Conservation (phyloP, 495 filamentous ascomycete genomes). For the Melanomma pulvis-pyrius region DNA sequence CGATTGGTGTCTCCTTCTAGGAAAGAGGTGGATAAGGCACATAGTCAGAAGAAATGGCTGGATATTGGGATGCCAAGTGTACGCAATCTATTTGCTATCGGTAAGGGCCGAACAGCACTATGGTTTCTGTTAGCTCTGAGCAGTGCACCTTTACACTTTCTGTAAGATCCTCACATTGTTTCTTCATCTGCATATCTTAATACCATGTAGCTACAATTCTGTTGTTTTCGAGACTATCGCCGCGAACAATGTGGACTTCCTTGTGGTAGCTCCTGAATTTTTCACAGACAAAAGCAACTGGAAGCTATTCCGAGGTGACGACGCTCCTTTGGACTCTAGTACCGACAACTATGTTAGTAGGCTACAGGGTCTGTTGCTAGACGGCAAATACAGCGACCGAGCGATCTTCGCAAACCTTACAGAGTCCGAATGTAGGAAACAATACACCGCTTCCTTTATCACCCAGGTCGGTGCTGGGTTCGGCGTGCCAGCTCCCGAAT, state of each 20-base stretch:
- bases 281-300: constrained; percentile 18
- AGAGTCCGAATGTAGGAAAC: not conserved
- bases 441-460: constrained; percentile 10
- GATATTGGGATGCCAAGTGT: constrained; percentile 34
- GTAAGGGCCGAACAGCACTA: not conserved
- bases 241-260: constrained; percentile 45
- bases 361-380: constrained; percentile 4
- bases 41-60: constrained; percentile 20
- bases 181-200: not conserved
- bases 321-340: not conserved
- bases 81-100: constrained; percentile 22
- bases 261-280: constrained; percentile 44
- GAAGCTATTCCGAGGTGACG: not conserved
- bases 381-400: constrained; percentile 18
- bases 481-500: constrained; percentile 1
- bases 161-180: constrained; percentile 7
- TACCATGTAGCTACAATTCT: constrained; percentile 47
- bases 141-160: constrained; percentile 24
- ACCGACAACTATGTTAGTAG: not conserved
- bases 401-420: constrained; percentile 19
- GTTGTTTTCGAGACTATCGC: constrained; percentile 49
- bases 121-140: constrained; percentile 27
- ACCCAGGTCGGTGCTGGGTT: constrained; percentile 12
- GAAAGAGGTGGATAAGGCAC: constrained; percentile 18
- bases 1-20: constrained; percentile 20